phyloP scores from a whole-genome alignment of 2,329 filamentous ascomycete species.

The Fusarium aywerte region DNA sequence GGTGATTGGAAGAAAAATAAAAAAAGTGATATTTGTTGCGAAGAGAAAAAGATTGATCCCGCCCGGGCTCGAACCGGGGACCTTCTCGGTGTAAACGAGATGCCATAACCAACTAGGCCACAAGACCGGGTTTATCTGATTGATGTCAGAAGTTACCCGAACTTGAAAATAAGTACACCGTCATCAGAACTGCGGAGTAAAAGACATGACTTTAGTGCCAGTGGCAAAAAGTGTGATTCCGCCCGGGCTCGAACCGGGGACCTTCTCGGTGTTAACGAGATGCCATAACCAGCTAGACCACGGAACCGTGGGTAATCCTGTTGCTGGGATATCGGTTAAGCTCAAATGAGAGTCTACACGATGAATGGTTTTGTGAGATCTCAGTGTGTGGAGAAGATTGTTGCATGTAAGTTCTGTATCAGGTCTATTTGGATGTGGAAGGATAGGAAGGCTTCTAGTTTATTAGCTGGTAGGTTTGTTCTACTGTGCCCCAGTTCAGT shows the following conservation, averaged over 20 bases:
- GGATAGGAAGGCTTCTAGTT: too few species aligned
- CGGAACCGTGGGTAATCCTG: slow-evolving; percentile 20
- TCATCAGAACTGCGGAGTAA: too few species aligned
- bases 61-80: slow-evolving; percentile 44
- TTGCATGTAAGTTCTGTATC: too few species aligned
- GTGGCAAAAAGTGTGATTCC: slow-evolving; percentile 35
- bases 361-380: too few species aligned
- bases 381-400: too few species aligned
- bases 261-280: slow-evolving; percentile 42
- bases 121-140: slow-evolving; percentile 24
- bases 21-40: accelerated
- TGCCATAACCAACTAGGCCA: slow-evolving; percentile 44
- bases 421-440: too few species aligned
- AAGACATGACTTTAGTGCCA: accelerated
- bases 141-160: accelerated
- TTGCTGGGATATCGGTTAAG: not conserved
- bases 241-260: slow-evolving; percentile 40
- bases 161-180: too few species aligned
- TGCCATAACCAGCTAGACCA: slow-evolving; percentile 43
- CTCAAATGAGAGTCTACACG: not conserved
- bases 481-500: too few species aligned
- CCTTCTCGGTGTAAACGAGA: slow-evolving; percentile 43
- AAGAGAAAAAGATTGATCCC: slow-evolving; percentile 28
- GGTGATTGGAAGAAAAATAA: too few species aligned
- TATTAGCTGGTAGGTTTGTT: too few species aligned